Evolutionary conservation across 768 basidiomycete genomes (phyloP), one percentile per base, ranked within the genome.

Genomic region (Boletales sp.): DNA sequence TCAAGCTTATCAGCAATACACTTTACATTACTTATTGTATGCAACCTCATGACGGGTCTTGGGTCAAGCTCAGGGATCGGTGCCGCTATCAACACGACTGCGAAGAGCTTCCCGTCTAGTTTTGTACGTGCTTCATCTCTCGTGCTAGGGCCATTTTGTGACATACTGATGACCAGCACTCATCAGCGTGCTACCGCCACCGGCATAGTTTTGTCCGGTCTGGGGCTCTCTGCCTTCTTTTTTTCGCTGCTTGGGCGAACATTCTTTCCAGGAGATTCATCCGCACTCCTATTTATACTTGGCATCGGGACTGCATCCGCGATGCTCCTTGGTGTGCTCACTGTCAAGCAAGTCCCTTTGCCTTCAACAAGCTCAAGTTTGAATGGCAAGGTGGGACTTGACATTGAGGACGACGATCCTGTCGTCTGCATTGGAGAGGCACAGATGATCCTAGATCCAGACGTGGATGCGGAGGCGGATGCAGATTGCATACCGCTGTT

Each of bases 141-240:
- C 24, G 24, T 27, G 7, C 5, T 27, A 6, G 24, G 5, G 24
- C 24, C 4, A 4, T 15, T 43, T 3, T 42, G 15, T 8, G 15
- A 15, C 15, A 15, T 37, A n/a, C 18, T 17, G n/a, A n/a, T 43
- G 32, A 21, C 48, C 10, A 43, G n/a, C 38, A 47, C 43, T 19
- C 27, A 43, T 24, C 41, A 90, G 86, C 77, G 91, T 17, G 91
- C 85, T 11, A 83, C 83, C 0, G 79, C 83, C 9, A 90, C 87
- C 0, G 86, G 86, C 2, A 64, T 91, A 8, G 91, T 94, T 31
- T 68, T 93, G 17, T 90, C 90, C 0, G 93, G 90, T 30, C 93
- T 90, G 54, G 93, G 94, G 0, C 80, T 97, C 14, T 93, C 90
- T 0, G 94, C 94, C 0, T 95, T 95, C 73, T 74, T 89, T 54